phyloP scores from a whole-genome alignment of 1,284 basidiomycete genomes.

The Apiotrichum domesticum region DNA sequence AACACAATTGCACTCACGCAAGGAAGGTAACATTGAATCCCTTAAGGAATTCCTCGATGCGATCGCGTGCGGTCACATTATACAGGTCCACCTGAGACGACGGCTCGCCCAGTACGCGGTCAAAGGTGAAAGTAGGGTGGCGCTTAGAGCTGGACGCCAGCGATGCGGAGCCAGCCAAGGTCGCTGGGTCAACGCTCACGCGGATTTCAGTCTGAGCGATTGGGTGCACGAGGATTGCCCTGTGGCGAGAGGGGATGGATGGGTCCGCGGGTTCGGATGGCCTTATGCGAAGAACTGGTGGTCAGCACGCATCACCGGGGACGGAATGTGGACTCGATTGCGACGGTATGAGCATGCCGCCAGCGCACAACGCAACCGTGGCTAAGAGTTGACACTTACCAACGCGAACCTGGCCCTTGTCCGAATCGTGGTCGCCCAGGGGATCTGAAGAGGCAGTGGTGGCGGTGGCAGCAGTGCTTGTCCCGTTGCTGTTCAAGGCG shows the following conservation, averaged over 20 bases:
- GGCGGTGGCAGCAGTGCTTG: background rate
- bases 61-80: constrained; percentile 71
- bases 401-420: constrained; percentile 38
- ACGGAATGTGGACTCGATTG: too few relatives aligned
- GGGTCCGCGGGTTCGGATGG: constrained; percentile 79
- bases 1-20: constrained; percentile 53
- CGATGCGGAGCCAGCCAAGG: constrained; percentile 50
- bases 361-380: background rate
- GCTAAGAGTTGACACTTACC: constrained; percentile 26
- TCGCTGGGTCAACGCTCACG: constrained; percentile 58
- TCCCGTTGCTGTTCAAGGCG: background rate
- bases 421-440: constrained; percentile 14
- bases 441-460: constrained; percentile 1
- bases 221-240: constrained; percentile 77
- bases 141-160: constrained; percentile 55
- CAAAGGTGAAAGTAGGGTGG: constrained; percentile 86
- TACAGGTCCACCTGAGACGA: constrained; percentile 82
- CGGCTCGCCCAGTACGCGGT: constrained; percentile 80
- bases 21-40: constrained; percentile 97
- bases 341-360: background rate
- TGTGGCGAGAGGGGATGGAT: constrained; percentile 87
- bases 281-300: constrained; percentile 79
- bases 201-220: constrained; percentile 61
- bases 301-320: background rate
- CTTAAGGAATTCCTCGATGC: constrained; percentile 84